Conservation (phyloP, 768 basidiomycete species). For the Saitozyma sp. region DNA sequence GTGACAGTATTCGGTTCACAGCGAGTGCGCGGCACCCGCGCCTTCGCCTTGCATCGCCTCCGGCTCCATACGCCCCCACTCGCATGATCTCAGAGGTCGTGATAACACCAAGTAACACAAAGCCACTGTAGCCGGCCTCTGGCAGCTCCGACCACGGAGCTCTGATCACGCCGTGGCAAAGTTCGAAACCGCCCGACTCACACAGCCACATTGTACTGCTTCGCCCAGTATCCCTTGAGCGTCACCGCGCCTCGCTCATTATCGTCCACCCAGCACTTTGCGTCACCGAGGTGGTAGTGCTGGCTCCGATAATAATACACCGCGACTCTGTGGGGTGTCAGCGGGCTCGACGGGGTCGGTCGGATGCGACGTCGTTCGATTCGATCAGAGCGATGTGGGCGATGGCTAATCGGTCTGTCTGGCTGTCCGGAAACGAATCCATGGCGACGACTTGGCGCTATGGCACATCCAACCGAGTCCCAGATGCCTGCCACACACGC, state of each 20-base stretch:
- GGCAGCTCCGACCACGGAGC: neutral
- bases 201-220: conserved; percentile 47
- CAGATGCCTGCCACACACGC: no score
- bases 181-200: conserved; percentile 16
- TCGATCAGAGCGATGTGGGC: neutral
- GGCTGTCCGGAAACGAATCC: no score
- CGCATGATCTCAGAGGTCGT: no score
- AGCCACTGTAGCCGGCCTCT: no score
- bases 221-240: conserved; percentile 44
- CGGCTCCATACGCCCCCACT: no score
- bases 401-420: neutral
- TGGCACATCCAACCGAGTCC: no score
- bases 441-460: no score
- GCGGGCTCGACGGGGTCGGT: neutral
- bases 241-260: conserved; percentile 44
- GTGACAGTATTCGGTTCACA: no score
- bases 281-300: conserved; percentile 44
- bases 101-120: no score
- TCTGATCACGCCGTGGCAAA: neutral
- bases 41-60: no score
- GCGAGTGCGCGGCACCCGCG: no score
- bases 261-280: conserved; percentile 51
- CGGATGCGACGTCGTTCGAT: neutral
- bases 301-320: conserved; percentile 49
- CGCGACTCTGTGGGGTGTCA: conserved; percentile 32